Evolutionary conservation across 441 rosid species (phyloP).

Genomic region (Adansonia grandidieri): DNA sequence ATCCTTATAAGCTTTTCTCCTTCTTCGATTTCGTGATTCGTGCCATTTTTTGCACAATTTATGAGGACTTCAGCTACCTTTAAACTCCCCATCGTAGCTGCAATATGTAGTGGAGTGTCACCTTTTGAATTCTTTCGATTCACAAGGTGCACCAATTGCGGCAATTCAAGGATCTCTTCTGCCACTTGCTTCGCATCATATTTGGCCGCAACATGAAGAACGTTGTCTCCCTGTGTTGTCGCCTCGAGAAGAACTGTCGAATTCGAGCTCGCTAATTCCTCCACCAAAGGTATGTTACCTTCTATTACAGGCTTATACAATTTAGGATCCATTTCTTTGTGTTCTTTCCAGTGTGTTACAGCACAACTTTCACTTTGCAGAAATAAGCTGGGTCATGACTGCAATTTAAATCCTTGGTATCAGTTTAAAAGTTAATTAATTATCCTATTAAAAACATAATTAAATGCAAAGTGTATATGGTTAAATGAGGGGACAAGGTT

Average conservation of each 20-base stretch:
- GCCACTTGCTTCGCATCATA: constrained; percentile 4
- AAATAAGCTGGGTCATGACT: no score
- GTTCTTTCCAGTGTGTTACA: neutral
- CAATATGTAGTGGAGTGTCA: constrained; percentile 14
- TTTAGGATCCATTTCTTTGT: constrained; percentile 25
- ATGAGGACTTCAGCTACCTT: neutral
- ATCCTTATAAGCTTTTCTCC: neutral
- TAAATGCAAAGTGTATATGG: no score
- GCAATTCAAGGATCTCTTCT: constrained; percentile 21
- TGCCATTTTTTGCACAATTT: neutral
- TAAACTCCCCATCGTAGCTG: constrained; percentile 6
- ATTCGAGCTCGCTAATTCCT: neutral
- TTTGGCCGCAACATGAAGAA: constrained; percentile 33
- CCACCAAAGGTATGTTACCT: neutral
- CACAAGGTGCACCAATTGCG: neutral
- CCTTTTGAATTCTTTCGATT: neutral
- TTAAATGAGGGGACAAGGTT: no score
- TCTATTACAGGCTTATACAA: constrained; percentile 19
- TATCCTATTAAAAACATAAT: no score
- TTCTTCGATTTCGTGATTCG: neutral
- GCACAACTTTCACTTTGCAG: neutral
- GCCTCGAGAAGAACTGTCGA: neutral
- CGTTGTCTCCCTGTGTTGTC: constrained; percentile 19
- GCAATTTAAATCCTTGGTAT: no score
- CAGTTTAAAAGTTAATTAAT: no score